phyloP scores from a whole-genome alignment of 768 basidiomycete genomes.

The Coprinopsis sp. region DNA sequence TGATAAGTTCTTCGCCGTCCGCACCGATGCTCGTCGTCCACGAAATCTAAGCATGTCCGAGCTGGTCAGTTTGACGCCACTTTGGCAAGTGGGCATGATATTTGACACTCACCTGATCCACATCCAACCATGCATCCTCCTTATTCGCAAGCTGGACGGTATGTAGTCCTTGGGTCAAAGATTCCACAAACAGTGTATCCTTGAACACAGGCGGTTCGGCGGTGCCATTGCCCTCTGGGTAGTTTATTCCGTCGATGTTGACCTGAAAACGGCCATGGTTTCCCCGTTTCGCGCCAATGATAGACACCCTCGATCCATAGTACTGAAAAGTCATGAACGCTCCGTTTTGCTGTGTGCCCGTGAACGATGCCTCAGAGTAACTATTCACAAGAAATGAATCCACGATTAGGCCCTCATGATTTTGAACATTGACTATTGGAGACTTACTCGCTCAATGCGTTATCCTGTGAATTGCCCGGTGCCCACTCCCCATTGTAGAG shows the following conservation, averaged over 20 bases:
- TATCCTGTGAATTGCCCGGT: background rate
- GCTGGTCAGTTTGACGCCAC: background rate
- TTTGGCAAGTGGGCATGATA: background rate
- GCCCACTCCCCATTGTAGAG: background rate
- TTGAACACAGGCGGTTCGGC: background rate
- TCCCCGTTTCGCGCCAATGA: conserved; percentile 36
- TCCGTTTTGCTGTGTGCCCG: conserved; percentile 24
- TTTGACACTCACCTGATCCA: conserved; percentile 32
- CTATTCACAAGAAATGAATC: no score
- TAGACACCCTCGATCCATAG: conserved; percentile 32
- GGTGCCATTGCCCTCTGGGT: conserved; percentile 9
- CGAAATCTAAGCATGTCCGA: no score
- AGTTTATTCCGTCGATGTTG: conserved; percentile 16
- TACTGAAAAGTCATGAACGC: conserved; percentile 28
- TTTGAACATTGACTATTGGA: background rate
- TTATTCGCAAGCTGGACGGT: conserved; percentile 18
- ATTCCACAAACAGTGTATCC: conserved; percentile 1
- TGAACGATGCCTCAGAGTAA: conserved; percentile 16
- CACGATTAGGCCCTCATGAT: background rate
- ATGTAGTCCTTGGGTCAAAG: conserved; percentile 10
- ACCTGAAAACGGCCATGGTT: conserved; percentile 33
- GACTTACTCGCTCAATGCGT: background rate
- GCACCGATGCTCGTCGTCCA: conserved; percentile 18
- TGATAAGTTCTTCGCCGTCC: conserved; percentile 18
- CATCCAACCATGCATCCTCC: conserved; percentile 25